Evolutionary conservation across 2,329 filamentous ascomycete genomes (phyloP).

Genomic region (Pezicula neosporulosa): DNA sequence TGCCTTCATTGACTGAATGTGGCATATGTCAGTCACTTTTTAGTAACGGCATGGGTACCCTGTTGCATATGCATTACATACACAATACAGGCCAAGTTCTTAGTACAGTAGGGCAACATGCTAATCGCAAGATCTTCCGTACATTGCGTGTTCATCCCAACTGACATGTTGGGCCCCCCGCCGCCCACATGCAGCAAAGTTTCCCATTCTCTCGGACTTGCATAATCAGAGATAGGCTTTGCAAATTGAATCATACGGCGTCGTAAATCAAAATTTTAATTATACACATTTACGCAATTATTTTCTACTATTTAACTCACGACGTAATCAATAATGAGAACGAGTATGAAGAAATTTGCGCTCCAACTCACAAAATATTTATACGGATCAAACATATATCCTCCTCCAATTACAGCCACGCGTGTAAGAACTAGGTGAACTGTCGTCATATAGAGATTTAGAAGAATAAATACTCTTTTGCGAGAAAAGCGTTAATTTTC

Average conservation of each 20-base stretch:
- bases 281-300: not conserved
- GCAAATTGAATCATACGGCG: not conserved
- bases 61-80: not conserved
- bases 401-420: no score
- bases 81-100: not conserved
- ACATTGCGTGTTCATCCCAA: not conserved
- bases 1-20: not conserved
- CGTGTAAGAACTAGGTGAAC: no score
- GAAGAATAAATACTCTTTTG: no score
- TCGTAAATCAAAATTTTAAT: not conserved
- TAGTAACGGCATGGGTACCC: not conserved
- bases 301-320: not conserved
- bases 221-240: not conserved
- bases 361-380: no score
- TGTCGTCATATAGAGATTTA: no score
- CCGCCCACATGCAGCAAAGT: not conserved
- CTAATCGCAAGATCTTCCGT: not conserved
- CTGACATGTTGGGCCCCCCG: not conserved
- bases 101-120: not conserved
- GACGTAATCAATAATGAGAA: not conserved
- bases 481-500: no score
- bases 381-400: no score
- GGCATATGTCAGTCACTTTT: not conserved
- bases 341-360: no score
- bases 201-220: not conserved